Base-by-base conservation (phyloP, 805 yeast species). In the Ogataea henricii region DNA sequence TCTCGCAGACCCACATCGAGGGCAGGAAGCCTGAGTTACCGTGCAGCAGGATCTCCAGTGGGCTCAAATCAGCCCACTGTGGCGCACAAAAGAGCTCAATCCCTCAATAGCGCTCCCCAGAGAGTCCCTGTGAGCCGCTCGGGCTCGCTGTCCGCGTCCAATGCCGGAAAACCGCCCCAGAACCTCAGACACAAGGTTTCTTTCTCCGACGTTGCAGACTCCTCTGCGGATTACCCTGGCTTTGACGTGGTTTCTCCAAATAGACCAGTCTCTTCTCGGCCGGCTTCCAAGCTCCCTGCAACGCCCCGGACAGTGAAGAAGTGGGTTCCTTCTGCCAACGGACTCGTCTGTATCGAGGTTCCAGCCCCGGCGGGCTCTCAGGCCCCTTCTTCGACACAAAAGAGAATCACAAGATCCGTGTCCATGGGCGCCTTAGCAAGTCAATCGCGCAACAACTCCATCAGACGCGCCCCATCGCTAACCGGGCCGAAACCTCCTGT, bases 301-400 rank as follows among this genome's bases (percentile, higher is more conserved):
- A 45, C 55, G 14, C 70, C 72, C 12, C 77, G 70, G 46, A 83
- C 78, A 68, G 77, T 85, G 8, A 84, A 82, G 54, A 83, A 80
- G 53, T 86, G 85, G 67, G 74, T 86, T 39, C 92, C 94, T 2
- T 83, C 89, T 1, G 82, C 87, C 3, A 74, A 79, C 56, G 94
- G 94, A 12, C 72, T 86, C 46, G 77, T 83, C 42, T 73, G 84
- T 8, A 71, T 86, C 4, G 91, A 86, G 55, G 90, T 86, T 3
- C 87, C 89, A 0, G 76, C 74, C 10, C 60, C 53, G 3, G 17
- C 52, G 10, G 21, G 45, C 14, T 29, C 36, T 6, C 38, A 54
- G 22, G 35, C 52, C 5, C 36, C 52, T 16, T 38, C 49, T 12
- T n/a, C n/a, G n/a, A n/a, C n/a, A n/a, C 54, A 54, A 25, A 46